Evolutionary conservation across 768 basidiomycete genomes (phyloP), one percentile per base, ranked within the genome.

Genomic region (Pulveroboletus sp.): DNA sequence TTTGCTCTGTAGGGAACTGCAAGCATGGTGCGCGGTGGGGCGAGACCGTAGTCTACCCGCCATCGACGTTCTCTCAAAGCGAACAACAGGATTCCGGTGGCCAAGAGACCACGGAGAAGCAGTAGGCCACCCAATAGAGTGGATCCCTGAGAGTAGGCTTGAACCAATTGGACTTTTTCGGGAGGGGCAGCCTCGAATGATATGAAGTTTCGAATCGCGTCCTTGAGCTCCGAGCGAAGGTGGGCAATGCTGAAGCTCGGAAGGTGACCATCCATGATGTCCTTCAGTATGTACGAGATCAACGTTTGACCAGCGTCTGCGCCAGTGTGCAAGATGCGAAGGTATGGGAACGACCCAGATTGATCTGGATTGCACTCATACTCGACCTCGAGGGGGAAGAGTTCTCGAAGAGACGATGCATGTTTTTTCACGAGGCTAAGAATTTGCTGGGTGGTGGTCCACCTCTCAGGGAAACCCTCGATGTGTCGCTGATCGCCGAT

Each of bases 381-480:
- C 11, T 54, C 49, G 1, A 51, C 34, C 31, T 38, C 45, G 12
- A 43, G 51, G 1, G 38, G 59, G 35, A 48, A 56, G 14, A 23
- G 37, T 6, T 23, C 5, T 25, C 14, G 33, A 11, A 47, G 19
- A 19, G 29, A 25, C 12, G 42, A 6, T 1, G 55, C 53, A 38
- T 55, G 50, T 5, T 38, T 51, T 24, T 45, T 46, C 7, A 62
- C 50, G n/a, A 71, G 66, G 17, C 59, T 48, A 11, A 78, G 58
- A 2, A 77, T 45, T 10, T 72, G 61, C 50, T 77, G 74, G 0
- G 64, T 62, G 4, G 62, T 70, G 3, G 47, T 57, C 78, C 78
- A 79, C 13, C 76, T 70, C 42, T 71, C 59, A 4, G 75, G 74
- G 37, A 65, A 66, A 35, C 67, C 66, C 29, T 78, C 70, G 12